Evolutionary conservation across 179 eudicot genomes (phyloP), one percentile per base, ranked within the genome.

Genomic region (Patellifolia procumbens): DNA sequence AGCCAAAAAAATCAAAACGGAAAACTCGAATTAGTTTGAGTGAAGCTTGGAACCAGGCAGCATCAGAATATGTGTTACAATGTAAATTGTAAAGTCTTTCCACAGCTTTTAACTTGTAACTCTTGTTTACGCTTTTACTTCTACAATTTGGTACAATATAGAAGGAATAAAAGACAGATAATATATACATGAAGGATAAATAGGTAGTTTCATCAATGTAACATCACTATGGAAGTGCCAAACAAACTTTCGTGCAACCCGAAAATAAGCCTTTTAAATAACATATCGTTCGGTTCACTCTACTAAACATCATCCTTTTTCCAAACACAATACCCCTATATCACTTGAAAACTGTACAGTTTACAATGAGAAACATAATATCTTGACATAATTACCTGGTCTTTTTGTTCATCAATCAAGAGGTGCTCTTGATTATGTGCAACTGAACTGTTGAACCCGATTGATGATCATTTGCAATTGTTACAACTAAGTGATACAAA

Each of bases 331-430:
- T 58, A 24, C 52, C 20, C 12, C 5, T 73, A 46, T 61, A 74
- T 28, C 46, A 29, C 64, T 24, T 78, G 19, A 24, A 24, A 70
- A 60, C 82, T 80, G 79, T 80, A 80, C 79, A 75, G 39, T 68
- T 79, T 71, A 37, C 75, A 48, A 45, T 55, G 3, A 73, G 22
- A 31, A 62, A 48, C 52, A 48, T 34, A 51, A 35, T 49, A 51
- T 32, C 73, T 48, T 69, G 31, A 49, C 59, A 34, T 20, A 34
- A 45, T 45, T 20, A 71, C 29, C 51, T 58, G 67, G 26, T 32
- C 11, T 22, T 34, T 46, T 46, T 22, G 24, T 56, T 52, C 31
- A 19, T 16, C 76, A n/a, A 56, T 52, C 65, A 19, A 53, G 13
- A 78, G 34, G 19, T 56, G 73, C 67, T 45, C 78, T 73, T 32